Percentiles rank a stretch among this genome's conserved stretches.
Conservation (phyloP, 257 asterid species). For the Misopates orontium region DNA sequence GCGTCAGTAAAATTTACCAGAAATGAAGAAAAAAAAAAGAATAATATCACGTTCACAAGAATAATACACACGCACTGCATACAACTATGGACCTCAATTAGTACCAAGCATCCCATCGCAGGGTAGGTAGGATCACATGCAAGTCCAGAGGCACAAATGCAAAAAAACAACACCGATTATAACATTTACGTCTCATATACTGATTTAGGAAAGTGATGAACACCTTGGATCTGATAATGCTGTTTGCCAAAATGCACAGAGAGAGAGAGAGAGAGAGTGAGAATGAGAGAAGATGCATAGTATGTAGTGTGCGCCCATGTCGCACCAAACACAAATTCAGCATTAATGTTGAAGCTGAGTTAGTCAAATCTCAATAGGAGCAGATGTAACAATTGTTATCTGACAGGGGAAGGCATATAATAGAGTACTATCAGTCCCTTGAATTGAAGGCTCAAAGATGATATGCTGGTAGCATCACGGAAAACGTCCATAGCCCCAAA, state of each 20-base stretch:
- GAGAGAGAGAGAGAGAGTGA: no score
- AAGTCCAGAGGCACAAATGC: no score
- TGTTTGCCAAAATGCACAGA: no score
- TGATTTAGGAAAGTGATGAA: no score
- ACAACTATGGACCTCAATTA: no score
- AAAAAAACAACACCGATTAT: no score
- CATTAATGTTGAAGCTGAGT: not conserved
- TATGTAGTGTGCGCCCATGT: not conserved
- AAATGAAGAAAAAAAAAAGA: not conserved
- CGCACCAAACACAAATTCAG: not conserved
- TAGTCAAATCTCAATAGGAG: not conserved
- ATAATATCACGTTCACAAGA: not conserved
- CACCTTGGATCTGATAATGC: no score
- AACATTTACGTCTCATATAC: no score
- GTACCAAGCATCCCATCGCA: no score
- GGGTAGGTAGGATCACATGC: no score
- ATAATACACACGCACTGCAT: no score
- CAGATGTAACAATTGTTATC: not conserved
- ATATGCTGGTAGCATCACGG: not conserved
- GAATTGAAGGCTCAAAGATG: not conserved
- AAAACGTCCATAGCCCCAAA: not conserved
- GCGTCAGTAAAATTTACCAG: slow-evolving; percentile 17
- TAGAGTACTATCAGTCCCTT: not conserved
- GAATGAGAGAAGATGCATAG: not conserved
- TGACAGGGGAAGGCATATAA: not conserved